Evolutionary conservation across 129 eudicot genomes (phyloP).

Genomic region (Artemisia argyi): DNA sequence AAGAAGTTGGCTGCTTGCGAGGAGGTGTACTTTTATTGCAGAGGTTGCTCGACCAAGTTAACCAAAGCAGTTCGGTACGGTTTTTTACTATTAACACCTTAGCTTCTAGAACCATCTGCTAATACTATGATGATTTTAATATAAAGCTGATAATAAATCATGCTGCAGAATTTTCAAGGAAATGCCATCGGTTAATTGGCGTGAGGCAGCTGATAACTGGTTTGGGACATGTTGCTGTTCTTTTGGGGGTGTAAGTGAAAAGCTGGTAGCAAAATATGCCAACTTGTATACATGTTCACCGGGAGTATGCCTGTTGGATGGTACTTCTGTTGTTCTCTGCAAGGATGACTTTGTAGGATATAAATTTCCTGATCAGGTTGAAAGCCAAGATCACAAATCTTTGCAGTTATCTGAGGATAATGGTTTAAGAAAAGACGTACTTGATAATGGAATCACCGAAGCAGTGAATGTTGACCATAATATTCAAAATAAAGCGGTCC

Average conservation of each 20-base stretch:
- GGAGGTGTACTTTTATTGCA: constrained; percentile 78
- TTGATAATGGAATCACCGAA: constrained; percentile 20
- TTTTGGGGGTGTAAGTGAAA: constrained; percentile 80
- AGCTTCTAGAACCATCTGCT: background rate
- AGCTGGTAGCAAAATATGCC: constrained; percentile 64
- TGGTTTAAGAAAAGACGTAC: constrained; percentile 4
- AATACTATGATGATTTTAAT: background rate
- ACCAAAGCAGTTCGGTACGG: constrained; percentile 62
- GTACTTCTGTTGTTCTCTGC: constrained; percentile 63
- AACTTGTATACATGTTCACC: constrained; percentile 55
- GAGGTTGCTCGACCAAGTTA: constrained; percentile 73
- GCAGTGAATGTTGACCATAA: constrained; percentile 13
- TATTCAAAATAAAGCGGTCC: constrained; percentile 19
- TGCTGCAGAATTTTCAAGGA: constrained; percentile 63
- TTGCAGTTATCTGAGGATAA: constrained; percentile 18
- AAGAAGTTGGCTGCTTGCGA: constrained; percentile 51
- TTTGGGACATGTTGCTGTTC: constrained; percentile 97
- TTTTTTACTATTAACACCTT: background rate
- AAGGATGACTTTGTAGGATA: constrained; percentile 63
- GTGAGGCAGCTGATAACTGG: constrained; percentile 97
- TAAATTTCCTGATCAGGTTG: constrained; percentile 27
- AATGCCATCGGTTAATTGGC: constrained; percentile 94
- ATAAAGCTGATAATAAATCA: background rate
- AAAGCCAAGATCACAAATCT: constrained; percentile 27
- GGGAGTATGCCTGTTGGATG: constrained; percentile 61